Percentiles rank a stretch among this genome's conserved stretches.
Evolutionary conservation across 2,329 filamentous ascomycete species (phyloP).

Genomic region (Verticillium zaregamsianum): DNA sequence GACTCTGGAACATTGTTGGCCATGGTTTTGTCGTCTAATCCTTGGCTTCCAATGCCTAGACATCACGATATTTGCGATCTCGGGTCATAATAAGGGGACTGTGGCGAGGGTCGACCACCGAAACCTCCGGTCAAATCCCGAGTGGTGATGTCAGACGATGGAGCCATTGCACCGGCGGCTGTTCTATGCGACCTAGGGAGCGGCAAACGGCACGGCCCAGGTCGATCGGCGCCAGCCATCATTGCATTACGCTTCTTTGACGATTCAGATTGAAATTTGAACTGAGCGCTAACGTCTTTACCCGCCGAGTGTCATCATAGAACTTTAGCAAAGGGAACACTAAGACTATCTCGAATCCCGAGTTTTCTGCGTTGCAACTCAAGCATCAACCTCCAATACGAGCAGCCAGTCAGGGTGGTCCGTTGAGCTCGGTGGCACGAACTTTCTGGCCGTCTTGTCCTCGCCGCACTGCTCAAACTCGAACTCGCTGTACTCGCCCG

Average conservation of each 20-base stretch:
- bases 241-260: background rate
- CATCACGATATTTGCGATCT: background rate
- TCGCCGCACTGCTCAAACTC: conserved; percentile 8
- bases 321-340: background rate
- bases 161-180: background rate
- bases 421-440: conserved; percentile 8
- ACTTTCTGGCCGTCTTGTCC: conserved; percentile 1
- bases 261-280: background rate
- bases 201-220: background rate
- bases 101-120: background rate
- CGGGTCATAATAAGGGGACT: background rate
- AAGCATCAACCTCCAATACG: conserved; percentile 10
- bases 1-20: background rate
- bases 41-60: background rate
- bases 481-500: conserved; percentile 9
- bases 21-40: background rate
- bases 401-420: conserved; percentile 12
- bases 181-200: background rate
- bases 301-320: background rate
- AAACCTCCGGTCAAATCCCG: background rate
- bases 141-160: background rate
- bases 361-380: background rate
- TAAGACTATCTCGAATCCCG: background rate
- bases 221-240: background rate
- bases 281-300: background rate